These are phyloP conservation scores for Saksenaea oblongispora DNA, from an alignment of 371 early-diverging fungal genomes.

Conservation along the genomic window DNA sequence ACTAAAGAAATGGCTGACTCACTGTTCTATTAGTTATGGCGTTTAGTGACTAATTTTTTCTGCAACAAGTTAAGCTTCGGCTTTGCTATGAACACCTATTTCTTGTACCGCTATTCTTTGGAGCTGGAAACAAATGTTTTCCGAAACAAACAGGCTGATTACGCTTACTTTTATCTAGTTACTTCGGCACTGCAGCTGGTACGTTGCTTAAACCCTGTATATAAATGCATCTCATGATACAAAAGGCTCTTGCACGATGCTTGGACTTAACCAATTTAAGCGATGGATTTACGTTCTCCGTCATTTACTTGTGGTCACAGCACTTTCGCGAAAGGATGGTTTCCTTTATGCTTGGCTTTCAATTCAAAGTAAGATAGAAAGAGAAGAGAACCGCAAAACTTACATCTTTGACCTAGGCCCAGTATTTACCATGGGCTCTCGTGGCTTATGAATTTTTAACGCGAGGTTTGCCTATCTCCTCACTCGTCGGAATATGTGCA, in stretches of 20 bases:
- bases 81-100: constrained; percentile 71
- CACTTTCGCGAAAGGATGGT: constrained; percentile 66
- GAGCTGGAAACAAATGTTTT: constrained; percentile 76
- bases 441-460: constrained; percentile 52
- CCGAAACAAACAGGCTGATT: constrained; percentile 76
- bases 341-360: constrained; percentile 81
- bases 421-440: constrained; percentile 77
- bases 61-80: constrained; percentile 52
- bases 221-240: background rate
- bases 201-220: background rate
- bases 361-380: constrained; percentile 65
- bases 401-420: constrained; percentile 36
- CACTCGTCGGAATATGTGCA: constrained; percentile 47
- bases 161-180: constrained; percentile 71
- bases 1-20: background rate
- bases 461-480: constrained; percentile 12
- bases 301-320: constrained; percentile 80
- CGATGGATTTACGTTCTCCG: constrained; percentile 63
- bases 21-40: constrained; percentile 65
- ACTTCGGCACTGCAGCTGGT: constrained; percentile 46
- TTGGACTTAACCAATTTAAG: constrained; percentile 25
- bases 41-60: constrained; percentile 75
- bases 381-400: background rate
- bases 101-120: constrained; percentile 71
- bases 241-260: constrained; percentile 24